Conservation (phyloP, 306 rosid genomes). For the Casuarina glauca region DNA sequence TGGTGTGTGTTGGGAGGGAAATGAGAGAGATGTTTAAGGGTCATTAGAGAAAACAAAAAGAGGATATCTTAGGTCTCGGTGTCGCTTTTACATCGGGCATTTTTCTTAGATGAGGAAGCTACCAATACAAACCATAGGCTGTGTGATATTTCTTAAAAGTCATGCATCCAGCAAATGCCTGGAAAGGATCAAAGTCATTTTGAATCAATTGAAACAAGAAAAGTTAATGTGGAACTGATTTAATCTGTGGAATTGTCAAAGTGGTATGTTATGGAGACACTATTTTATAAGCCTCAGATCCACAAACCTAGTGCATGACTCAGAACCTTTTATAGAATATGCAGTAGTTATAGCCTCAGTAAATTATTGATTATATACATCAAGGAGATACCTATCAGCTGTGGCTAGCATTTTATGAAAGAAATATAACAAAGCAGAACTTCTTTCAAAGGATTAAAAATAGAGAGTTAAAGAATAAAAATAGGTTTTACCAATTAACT, state of each 20-base stretch:
- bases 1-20: neutral
- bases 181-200: too few species aligned
- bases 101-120: neutral
- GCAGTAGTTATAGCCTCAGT: neutral
- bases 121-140: neutral
- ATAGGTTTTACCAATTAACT: slow-evolving; percentile 6
- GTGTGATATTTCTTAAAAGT: neutral
- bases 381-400: slow-evolving; percentile 1
- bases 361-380: neutral
- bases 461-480: slow-evolving; percentile 8
- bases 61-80: neutral
- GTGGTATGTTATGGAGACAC: neutral
- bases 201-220: neutral
- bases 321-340: neutral
- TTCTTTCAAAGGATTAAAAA: slow-evolving; percentile 2
- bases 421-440: neutral
- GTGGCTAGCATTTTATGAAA: neutral
- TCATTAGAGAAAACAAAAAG: neutral
- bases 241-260: neutral
- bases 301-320: neutral
- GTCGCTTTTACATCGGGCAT: neutral
- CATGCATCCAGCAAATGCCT: neutral
- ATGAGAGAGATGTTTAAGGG: neutral
- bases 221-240: neutral
- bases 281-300: neutral